Percentiles rank a stretch among this genome's conserved stretches.
Conservation (phyloP, 108 stramenopile genomes). For the Conticribra weissflogii region DNA sequence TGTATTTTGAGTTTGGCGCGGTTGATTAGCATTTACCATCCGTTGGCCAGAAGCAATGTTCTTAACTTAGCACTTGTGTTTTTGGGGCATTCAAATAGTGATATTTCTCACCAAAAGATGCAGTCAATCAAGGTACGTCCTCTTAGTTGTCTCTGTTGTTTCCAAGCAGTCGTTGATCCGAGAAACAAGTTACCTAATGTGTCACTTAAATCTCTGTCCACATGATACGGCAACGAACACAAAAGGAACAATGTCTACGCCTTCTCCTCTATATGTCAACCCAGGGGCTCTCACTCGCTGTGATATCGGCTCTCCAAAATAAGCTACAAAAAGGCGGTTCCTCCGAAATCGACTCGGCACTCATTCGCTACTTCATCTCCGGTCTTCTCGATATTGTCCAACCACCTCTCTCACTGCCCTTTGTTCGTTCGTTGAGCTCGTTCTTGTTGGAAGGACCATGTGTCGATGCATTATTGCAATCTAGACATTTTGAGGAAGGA, state of each 20-base stretch:
- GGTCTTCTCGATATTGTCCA: slow-evolving; percentile 68
- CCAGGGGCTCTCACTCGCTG: slow-evolving; percentile 64
- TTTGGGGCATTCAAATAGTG: slow-evolving; percentile 74
- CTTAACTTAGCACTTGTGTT: slow-evolving; percentile 72
- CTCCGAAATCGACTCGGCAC: slow-evolving; percentile 73
- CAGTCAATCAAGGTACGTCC: slow-evolving; percentile 71
- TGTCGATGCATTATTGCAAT: slow-evolving; percentile 72
- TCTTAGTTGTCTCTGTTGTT: not conserved
- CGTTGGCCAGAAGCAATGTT: slow-evolving; percentile 62
- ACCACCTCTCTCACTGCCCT: slow-evolving; percentile 71
- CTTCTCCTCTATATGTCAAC: slow-evolving; percentile 68
- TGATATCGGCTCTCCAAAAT: slow-evolving; percentile 54
- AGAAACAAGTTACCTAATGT: not conserved
- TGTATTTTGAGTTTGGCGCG: slow-evolving; percentile 77
- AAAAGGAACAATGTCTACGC: slow-evolving; percentile 73
- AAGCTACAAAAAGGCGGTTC: slow-evolving; percentile 56
- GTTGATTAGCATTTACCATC: slow-evolving; percentile 69
- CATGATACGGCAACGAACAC: not conserved
- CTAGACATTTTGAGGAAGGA: slow-evolving; percentile 63
- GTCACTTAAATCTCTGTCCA: not conserved
- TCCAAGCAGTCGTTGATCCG: not conserved
- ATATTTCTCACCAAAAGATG: slow-evolving; percentile 84
- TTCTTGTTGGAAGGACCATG: slow-evolving; percentile 61
- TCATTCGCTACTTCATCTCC: slow-evolving; percentile 77
- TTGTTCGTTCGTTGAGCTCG: slow-evolving; percentile 51